Base-by-base conservation (phyloP, 2,329 filamentous ascomycete genomes). In the Fusarium cicatricum region DNA sequence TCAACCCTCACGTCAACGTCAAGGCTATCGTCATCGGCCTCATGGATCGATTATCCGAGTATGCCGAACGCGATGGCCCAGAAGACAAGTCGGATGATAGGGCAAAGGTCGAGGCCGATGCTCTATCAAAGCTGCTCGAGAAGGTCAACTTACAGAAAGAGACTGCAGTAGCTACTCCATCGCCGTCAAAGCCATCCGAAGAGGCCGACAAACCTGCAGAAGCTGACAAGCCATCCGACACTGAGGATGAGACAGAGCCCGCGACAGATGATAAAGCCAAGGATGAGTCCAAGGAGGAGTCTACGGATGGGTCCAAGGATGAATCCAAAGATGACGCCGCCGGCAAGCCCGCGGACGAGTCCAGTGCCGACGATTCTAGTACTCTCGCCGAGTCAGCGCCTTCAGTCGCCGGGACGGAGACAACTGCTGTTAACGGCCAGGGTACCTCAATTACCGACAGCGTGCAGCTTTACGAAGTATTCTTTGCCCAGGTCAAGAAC, bases 21-120 rank as follows among this genome's bases (percentile, higher is more conserved):
- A 99, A 99, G 78, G 90, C 91, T 40, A 99, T 99, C 53, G 94
- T 99, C 10, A 97, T 98, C 71, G 95, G 94, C 21, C 81, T 99
- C 56, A 99, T 99, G 96, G 94, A 99, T 71, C 87, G 95, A 33
- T 78, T 99, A 26, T 97, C 95, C 7, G 89, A 92, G 50, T 99
- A 97, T 74, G 94, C 95, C n/a, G 90, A 95, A 67, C 85, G 93
- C 52, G 94, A 98, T 75, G 85, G 91, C 4, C 85, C 91, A 63
- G 84, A 85, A 19, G 88, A 90, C 51, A 82, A 85, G 16, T 81
- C 84, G 5, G 80, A 83, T 5, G 86, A 93, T 65, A 87, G 87
- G 63, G 87, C 87, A 60, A 89, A 91, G 74, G 80, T 86, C 23
- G 95, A 99, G 75, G 88, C 95, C 64, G 91, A 97, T 47, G 94